A percentile compares a stretch with the other conserved stretches of the same genome.
phyloP scores from a whole-genome alignment of 495 filamentous ascomycete genomes.

The Hamigera avellanea region DNA sequence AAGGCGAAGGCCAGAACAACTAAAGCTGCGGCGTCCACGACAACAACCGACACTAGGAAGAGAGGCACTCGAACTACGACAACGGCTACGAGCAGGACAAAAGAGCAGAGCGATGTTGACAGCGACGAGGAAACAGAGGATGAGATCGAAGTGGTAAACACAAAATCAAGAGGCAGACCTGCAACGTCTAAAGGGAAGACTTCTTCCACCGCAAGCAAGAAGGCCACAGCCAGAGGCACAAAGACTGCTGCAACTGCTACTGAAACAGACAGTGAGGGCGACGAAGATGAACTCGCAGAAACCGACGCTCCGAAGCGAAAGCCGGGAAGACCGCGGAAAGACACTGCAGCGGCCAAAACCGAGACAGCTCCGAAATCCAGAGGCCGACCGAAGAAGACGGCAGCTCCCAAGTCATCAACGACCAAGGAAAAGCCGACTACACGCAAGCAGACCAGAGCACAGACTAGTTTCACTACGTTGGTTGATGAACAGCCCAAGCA shows the following conservation, averaged over 20 bases:
- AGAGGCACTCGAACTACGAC: constrained; percentile 1
- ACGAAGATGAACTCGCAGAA: constrained; percentile 14
- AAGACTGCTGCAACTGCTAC: neutral
- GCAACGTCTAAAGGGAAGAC: neutral
- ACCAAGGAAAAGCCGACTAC: constrained; percentile 5
- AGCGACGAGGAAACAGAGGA: constrained; percentile 28
- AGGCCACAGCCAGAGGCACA: neutral
- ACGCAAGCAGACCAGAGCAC: constrained; percentile 15
- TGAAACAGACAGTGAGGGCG: constrained; percentile 8
- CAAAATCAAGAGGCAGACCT: too few relatives aligned
- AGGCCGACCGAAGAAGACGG: constrained; percentile 22
- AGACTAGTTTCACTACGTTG: neutral
- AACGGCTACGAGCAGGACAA: neutral
- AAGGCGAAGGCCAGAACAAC: constrained; percentile 7
- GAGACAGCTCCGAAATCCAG: constrained; percentile 16
- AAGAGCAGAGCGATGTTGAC: constrained; percentile 6
- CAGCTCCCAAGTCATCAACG: neutral
- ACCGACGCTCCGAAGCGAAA: constrained; percentile 26
- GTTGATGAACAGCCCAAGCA: constrained; percentile 13
- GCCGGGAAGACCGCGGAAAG: constrained; percentile 22
- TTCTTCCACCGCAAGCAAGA: neutral
- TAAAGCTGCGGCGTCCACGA: constrained; percentile 8
- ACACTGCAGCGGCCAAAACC: constrained; percentile 3
- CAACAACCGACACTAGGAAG: constrained; percentile 4
- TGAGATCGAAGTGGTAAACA: constrained; percentile 13